Base-by-base conservation (phyloP, 2,329 filamentous ascomycete genomes). In the Fusarium luffae region DNA sequence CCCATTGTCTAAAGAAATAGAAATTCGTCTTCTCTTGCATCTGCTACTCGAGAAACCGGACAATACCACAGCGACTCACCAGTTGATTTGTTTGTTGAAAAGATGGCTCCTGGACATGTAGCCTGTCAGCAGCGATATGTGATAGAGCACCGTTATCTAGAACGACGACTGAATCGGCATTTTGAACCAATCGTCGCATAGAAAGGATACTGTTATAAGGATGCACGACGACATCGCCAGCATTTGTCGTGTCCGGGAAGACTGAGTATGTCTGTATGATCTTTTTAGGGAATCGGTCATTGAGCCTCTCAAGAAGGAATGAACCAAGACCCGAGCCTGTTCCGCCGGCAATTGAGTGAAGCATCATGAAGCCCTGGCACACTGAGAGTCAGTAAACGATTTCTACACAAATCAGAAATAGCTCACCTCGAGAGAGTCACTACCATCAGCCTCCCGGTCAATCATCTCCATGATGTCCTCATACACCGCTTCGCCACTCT, bases 401-500 rank as follows among this genome's bases (percentile, higher is more conserved):
- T 41, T 13, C 23, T 18, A 8, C 6, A 21, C 7, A n/a, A 12
- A 10, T 23, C 14, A 27, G 12, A 42, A 34, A 32, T 19, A 30
- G 13, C 71, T 66, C 28, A 75, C 92, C 85, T 99, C 96, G 6
- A 99, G 86, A 54, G 94, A 98, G 81, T 99, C 96, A 79, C 95
- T 98, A 32, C 97, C 97, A 80, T 99, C 96, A 18, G 97, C 96
- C 80, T 99, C 96, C 65, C 96, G 92, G 78, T 99, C 96, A 76
- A 99, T 97, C 94, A 99, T 99, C 79, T 99, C 97, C 86, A 99
- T 93, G 59, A 99, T 93, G 79, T 99, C 96, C 80, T 99, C 96
- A 74, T 95, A 93, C 21, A 99, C 93, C 46, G 87, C 86, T 79
- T 98, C 94, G 73, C 94, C 96, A 56, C 93, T 94, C 72, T 96